These are phyloP conservation scores for Cercis canadensis DNA, from an alignment of 306 rosid genomes.

Conservation along the genomic window DNA sequence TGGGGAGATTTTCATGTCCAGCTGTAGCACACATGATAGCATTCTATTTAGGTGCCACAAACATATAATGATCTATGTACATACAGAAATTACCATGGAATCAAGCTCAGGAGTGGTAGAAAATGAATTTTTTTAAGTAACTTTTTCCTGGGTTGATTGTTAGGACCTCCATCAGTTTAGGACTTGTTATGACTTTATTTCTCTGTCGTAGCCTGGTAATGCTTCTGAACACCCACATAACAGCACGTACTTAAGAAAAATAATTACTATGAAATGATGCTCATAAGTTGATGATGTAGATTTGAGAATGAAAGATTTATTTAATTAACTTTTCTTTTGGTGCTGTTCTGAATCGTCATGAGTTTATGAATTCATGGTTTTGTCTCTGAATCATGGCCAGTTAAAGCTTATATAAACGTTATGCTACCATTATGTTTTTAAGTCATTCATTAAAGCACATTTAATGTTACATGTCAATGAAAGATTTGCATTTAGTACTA, in stretches of 20 bases:
- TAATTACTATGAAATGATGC: background rate
- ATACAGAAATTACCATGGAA: background rate
- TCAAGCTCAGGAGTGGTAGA: background rate
- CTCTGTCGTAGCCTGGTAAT: background rate
- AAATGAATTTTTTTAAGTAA: background rate
- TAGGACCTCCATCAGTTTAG: background rate
- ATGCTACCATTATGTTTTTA: background rate
- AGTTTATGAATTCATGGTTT: background rate
- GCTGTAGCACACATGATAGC: no score
- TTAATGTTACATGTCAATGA: no score
- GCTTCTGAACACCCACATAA: conserved; percentile 7
- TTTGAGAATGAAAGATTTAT: background rate
- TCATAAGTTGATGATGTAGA: conserved; percentile 4
- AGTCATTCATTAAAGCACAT: background rate
- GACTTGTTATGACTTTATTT: background rate
- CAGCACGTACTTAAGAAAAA: background rate
- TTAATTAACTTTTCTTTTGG: background rate
- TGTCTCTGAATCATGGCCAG: background rate
- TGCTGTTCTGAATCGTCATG: background rate
- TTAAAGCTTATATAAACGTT: background rate
- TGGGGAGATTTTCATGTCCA: no score
- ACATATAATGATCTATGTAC: background rate
- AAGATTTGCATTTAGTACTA: no score
- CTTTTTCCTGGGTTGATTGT: conserved; percentile 6
- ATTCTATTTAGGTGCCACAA: no score